phyloP scores from a whole-genome alignment of 441 rosid species.

The Mallotus repandus region DNA sequence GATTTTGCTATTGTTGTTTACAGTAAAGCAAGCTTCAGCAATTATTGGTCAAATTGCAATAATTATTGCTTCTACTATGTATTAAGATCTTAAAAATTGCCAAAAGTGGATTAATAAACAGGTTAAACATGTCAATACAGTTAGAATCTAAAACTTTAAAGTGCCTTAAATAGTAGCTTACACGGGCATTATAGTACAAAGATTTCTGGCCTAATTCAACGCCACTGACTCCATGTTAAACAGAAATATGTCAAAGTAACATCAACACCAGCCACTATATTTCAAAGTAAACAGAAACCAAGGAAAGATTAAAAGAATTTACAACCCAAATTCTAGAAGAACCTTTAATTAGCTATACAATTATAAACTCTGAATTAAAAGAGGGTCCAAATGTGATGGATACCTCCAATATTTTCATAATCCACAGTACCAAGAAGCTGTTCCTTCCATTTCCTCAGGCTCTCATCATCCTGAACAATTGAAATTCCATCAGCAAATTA shows the following conservation, averaged over 20 bases:
- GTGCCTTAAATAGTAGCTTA: background rate
- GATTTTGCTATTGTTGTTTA: background rate
- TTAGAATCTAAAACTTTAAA: background rate
- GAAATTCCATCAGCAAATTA: background rate
- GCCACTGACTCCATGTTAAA: background rate
- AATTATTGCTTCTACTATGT: background rate
- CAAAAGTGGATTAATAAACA: background rate
- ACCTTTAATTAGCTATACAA: background rate
- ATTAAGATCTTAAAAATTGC: background rate
- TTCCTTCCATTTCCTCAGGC: slow-evolving; percentile 89
- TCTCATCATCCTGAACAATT: slow-evolving; percentile 67
- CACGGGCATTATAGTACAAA: background rate
- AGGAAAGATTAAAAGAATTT: background rate
- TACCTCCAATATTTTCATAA: slow-evolving; percentile 69
- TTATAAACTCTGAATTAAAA: background rate
- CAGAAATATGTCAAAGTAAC: background rate
- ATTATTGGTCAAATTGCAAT: background rate
- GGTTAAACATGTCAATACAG: background rate
- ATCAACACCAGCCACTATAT: background rate
- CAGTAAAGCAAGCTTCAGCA: background rate
- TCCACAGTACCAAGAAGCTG: slow-evolving; percentile 85
- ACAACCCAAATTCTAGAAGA: background rate
- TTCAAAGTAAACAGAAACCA: background rate
- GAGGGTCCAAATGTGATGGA: no score
- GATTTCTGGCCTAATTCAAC: background rate